These are phyloP conservation scores for Metarhizium rileyi DNA, from an alignment of 2,329 filamentous ascomycete genomes.

Conservation along the genomic window DNA sequence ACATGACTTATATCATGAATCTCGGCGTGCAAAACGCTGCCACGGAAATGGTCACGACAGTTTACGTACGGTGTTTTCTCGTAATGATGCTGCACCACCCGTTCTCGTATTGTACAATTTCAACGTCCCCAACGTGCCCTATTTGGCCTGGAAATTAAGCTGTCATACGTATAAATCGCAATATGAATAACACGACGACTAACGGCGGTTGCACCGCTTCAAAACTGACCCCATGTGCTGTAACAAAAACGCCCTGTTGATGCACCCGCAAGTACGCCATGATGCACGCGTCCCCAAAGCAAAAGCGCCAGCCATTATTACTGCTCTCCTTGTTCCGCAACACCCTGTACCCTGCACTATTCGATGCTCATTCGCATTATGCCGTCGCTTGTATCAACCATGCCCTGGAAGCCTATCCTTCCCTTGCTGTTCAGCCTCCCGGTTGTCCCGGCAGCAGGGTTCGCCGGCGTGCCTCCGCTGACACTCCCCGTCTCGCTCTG, in stretches of 20 bases:
- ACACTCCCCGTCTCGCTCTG: conserved; percentile 40
- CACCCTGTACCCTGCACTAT: conserved; percentile 24
- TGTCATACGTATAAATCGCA: too few relatives aligned
- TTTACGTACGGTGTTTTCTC: too few relatives aligned
- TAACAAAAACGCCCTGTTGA: neutral
- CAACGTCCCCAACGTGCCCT: too few relatives aligned
- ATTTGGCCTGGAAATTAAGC: too few relatives aligned
- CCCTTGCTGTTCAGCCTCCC: conserved; percentile 46
- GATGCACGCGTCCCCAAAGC: neutral
- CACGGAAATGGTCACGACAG: too few relatives aligned
- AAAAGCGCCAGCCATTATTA: neutral
- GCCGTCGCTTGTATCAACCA: conserved; percentile 91
- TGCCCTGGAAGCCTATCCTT: conserved; percentile 75
- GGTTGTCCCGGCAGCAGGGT: conserved; percentile 20
- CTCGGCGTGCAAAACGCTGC: too few relatives aligned
- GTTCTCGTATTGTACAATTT: too few relatives aligned
- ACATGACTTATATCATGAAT: too few relatives aligned
- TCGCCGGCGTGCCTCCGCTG: conserved; percentile 17
- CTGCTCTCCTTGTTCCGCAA: neutral
- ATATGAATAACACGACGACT: too few relatives aligned
- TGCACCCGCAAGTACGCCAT: neutral
- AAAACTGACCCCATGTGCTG: neutral
- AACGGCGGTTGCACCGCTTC: neutral
- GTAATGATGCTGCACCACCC: too few relatives aligned
- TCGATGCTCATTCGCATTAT: conserved; percentile 98